Evolutionary conservation across 2,329 filamentous ascomycete genomes (phyloP).

Genomic region (Diaporthe sp.): DNA sequence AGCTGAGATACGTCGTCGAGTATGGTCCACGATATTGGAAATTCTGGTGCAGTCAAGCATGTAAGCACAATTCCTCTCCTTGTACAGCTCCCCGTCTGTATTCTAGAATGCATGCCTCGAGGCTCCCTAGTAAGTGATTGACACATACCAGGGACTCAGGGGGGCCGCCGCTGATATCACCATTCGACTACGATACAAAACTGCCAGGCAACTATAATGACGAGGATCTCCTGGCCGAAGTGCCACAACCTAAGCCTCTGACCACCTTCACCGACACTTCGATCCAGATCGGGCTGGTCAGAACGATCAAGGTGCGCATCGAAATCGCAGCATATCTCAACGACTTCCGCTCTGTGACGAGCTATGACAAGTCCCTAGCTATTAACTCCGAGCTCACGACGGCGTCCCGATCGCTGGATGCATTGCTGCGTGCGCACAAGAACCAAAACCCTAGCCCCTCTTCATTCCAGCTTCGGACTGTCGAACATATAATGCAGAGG

Average conservation of each 20-base stretch:
- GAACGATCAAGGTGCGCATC: constrained; percentile 60
- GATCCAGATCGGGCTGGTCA: constrained; percentile 61
- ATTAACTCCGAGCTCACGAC: constrained; percentile 61
- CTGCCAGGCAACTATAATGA: constrained; percentile 66
- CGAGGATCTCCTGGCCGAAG: constrained; percentile 53
- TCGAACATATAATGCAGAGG: constrained; percentile 61
- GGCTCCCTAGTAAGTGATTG: neutral
- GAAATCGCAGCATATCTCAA: constrained; percentile 62
- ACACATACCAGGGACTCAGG: constrained; percentile 52
- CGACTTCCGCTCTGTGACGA: constrained; percentile 58
- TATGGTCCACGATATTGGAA: constrained; percentile 69
- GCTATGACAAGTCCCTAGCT: constrained; percentile 63
- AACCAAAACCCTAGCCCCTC: constrained; percentile 52
- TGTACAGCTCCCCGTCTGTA: neutral
- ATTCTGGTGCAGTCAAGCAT: constrained; percentile 61
- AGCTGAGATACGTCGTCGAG: constrained; percentile 62
- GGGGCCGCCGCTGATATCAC: constrained; percentile 59
- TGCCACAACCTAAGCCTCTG: constrained; percentile 44
- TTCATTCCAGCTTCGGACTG: constrained; percentile 61
- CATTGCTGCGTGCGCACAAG: constrained; percentile 50
- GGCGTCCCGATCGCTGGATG: constrained; percentile 54
- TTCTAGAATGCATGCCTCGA: neutral
- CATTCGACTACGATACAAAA: constrained; percentile 63
- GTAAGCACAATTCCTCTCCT: neutral
- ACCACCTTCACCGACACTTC: constrained; percentile 64